phyloP scores from a whole-genome alignment of 2,329 filamentous ascomycete species.

The Parascedosporium putredinis region DNA sequence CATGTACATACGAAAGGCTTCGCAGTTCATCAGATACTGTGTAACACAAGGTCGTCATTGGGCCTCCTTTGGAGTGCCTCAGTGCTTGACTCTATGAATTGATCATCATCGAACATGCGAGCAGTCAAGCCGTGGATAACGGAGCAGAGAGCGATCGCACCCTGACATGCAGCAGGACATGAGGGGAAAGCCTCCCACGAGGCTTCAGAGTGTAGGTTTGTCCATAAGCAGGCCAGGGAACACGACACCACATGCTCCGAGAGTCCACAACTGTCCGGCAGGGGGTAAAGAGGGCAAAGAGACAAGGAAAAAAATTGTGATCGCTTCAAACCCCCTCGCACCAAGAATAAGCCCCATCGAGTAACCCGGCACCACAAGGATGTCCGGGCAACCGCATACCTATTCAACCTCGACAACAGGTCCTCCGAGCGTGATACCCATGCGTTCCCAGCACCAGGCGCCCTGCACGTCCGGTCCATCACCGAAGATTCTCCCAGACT shows the following conservation, averaged over 20 bases:
- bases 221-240: too few relatives aligned
- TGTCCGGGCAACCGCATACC: slow-evolving; percentile 88
- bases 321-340: slow-evolving; percentile 60
- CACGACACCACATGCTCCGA: too few relatives aligned
- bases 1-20: background rate
- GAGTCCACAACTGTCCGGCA: too few relatives aligned
- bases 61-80: slow-evolving; percentile 36
- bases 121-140: slow-evolving; percentile 15
- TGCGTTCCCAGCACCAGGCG: slow-evolving; percentile 18
- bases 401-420: slow-evolving; percentile 88
- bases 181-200: slow-evolving; percentile 31
- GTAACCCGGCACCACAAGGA: slow-evolving; percentile 56
- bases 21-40: slow-evolving; percentile 9
- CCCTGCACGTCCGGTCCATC: slow-evolving; percentile 17
- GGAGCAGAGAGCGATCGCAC: too few relatives aligned
- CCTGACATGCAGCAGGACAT: too few relatives aligned
- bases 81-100: slow-evolving; percentile 98
- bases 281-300: slow-evolving; percentile 13
- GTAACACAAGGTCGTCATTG: slow-evolving; percentile 8
- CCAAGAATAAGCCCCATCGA: slow-evolving; percentile 99
- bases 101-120: slow-evolving; percentile 74
- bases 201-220: slow-evolving; percentile 25
- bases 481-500: slow-evolving; percentile 13
- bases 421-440: slow-evolving; percentile 27
- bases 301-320: slow-evolving; percentile 13